These are phyloP conservation scores for Cercospora sojina DNA, from an alignment of 2,329 filamentous ascomycete species.

Conservation along the genomic window DNA sequence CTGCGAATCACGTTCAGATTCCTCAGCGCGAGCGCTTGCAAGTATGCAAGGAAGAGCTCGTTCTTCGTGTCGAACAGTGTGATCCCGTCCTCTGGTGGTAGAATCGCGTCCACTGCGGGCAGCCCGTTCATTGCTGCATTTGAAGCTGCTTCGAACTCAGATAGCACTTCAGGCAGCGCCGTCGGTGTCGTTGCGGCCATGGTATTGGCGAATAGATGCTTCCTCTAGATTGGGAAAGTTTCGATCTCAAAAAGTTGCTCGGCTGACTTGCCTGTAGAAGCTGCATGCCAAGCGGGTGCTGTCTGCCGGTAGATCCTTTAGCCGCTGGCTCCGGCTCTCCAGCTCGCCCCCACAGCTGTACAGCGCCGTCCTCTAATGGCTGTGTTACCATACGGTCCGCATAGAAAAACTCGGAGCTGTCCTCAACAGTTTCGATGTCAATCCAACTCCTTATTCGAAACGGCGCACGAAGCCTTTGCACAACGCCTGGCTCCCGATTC, in stretches of 20 bases:
- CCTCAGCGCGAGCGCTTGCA: slow-evolving; percentile 85
- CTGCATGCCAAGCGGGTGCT: neutral
- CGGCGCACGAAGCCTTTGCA: neutral
- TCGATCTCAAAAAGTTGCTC: slow-evolving; percentile 1
- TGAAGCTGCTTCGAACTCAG: slow-evolving; percentile 57
- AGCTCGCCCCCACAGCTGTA: neutral
- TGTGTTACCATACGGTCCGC: too few species aligned
- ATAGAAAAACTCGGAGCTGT: too few species aligned
- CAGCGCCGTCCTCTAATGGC: neutral
- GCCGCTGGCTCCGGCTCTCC: neutral
- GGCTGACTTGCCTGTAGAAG: slow-evolving; percentile 1
- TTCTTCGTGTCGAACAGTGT: slow-evolving; percentile 95
- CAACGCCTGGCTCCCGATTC: neutral
- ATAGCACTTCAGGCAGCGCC: slow-evolving; percentile 43
- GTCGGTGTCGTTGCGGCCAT: slow-evolving; percentile 36
- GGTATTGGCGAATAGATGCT: neutral
- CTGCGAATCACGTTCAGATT: slow-evolving; percentile 46
- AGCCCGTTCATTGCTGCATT: slow-evolving; percentile 57
- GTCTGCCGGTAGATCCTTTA: neutral
- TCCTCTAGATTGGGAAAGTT: neutral
- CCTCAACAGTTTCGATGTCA: too few species aligned
- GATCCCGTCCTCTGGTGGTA: slow-evolving; percentile 80
- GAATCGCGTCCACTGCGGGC: slow-evolving; percentile 60
- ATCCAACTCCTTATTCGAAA: neutral
- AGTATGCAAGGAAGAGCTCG: slow-evolving; percentile 91